Base-by-base conservation (phyloP, 257 asterid genomes). In the Plantago major region DNA sequence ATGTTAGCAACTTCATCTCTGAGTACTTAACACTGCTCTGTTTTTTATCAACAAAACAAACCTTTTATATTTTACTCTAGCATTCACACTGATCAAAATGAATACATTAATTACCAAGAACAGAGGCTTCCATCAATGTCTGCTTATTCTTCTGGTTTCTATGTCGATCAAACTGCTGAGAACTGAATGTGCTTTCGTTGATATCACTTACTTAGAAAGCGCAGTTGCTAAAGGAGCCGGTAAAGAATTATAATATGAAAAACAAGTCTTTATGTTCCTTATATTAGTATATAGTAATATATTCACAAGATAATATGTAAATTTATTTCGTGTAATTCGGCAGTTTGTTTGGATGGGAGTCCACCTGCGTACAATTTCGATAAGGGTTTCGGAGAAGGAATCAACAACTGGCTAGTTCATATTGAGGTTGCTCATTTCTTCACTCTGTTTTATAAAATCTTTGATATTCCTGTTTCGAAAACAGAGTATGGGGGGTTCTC, bases 291-390 rank as follows among this genome's bases (percentile, higher is more conserved):
- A 12, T 10, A 14, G n/a, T 19, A 5, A 8, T 22, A 12, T 13
- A 11, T 22, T 11, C 8, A 1, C n/a, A 11, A 4, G 3, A 9
- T 28, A 26, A 26, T 9, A 4, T 14, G 6, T 44, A 17, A 13
- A 2, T 4, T 4, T 46, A 3, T 16, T 16, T 9, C 40, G 17
- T 13, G 51, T 14, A 0, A 44, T 46, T 48, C 14, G 68, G 44
- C 87, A 82, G 95, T 87, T 16, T 87, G 95, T 73, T 43, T 87
- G 68, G 95, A 87, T 68, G 95, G 95, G 62, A 82, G 85, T 73
- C 94, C 96, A 49, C 89, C 96, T 0, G 94, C 88, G 0, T 87
- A 87, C 76, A 84, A 84, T 79, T 40, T 82, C 1, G 78, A 79
- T 51, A 68, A 56, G 50, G 91, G 96, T 67, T 73, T 10, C 42